Evolutionary conservation across 768 basidiomycete species (phyloP).

Genomic region (Mycena belliarum): DNA sequence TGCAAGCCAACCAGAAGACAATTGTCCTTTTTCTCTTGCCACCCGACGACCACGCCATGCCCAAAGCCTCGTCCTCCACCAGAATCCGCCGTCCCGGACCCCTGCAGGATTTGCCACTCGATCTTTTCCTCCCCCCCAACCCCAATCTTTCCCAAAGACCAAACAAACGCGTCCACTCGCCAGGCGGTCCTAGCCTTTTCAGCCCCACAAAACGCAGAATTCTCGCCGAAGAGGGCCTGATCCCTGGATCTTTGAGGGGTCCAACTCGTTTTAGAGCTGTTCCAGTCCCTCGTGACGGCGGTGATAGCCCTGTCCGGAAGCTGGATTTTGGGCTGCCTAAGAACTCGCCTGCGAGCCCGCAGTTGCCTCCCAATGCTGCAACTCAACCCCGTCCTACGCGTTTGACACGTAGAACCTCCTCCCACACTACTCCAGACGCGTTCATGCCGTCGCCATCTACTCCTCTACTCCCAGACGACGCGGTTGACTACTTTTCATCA

Average conservation of each 20-base stretch:
- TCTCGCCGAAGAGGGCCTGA: slow-evolving; percentile 53
- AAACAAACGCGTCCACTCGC: slow-evolving; percentile 66
- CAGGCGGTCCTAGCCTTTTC: slow-evolving; percentile 46
- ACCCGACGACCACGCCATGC: slow-evolving; percentile 10
- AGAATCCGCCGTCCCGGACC: slow-evolving; percentile 50
- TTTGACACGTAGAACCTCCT: slow-evolving; percentile 23
- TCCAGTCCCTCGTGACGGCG: slow-evolving; percentile 35
- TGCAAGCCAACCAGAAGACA: neutral
- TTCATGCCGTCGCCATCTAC: slow-evolving; percentile 5
- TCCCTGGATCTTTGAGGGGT: slow-evolving; percentile 41
- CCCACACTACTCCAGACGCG: slow-evolving; percentile 8
- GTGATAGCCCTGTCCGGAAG: slow-evolving; percentile 49
- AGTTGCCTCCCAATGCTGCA: slow-evolving; percentile 14
- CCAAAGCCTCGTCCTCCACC: slow-evolving; percentile 14
- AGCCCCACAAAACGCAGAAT: slow-evolving; percentile 74
- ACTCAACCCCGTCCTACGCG: slow-evolving; percentile 10
- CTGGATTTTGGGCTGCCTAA: slow-evolving; percentile 53
- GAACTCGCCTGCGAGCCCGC: slow-evolving; percentile 22
- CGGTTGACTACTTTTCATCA: slow-evolving; percentile 27
- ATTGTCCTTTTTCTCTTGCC: neutral
- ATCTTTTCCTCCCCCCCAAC: slow-evolving; percentile 46
- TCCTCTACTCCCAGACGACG: slow-evolving; percentile 10
- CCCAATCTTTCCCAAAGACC: slow-evolving; percentile 34
- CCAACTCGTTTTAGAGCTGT: slow-evolving; percentile 44
- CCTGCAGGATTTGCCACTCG: slow-evolving; percentile 61